These are phyloP conservation scores for Fusarium newnesense DNA, from an alignment of 2,329 filamentous ascomycete genomes.

Conservation along the genomic window DNA sequence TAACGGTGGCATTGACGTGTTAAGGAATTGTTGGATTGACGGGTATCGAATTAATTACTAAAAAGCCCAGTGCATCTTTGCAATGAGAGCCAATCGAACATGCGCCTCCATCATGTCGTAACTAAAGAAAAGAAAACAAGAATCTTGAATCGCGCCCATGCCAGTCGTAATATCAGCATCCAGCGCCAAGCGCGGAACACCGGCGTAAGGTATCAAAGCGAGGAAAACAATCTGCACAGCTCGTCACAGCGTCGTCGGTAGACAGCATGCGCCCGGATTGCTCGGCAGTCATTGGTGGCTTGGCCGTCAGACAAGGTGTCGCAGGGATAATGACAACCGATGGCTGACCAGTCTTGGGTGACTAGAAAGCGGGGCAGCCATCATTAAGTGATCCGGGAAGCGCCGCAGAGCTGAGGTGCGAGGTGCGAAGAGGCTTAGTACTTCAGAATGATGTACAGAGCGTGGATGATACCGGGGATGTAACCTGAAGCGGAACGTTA, in stretches of 20 bases:
- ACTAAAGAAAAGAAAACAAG: constrained; percentile 35
- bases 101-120: constrained; percentile 34
- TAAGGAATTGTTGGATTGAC: constrained; percentile 42
- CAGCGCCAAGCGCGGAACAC: constrained; percentile 28
- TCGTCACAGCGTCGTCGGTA: constrained; percentile 16
- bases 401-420: constrained; percentile 20
- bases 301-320: constrained; percentile 26
- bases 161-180: constrained; percentile 36
- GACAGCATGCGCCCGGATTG: constrained; percentile 24
- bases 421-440: constrained; percentile 65
- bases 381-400: constrained; percentile 19
- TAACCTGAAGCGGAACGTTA: constrained; percentile 53
- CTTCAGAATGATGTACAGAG: constrained; percentile 92
- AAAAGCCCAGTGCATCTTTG: constrained; percentile 42
- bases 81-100: constrained; percentile 42
- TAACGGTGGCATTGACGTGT: neutral
- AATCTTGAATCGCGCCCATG: constrained; percentile 17
- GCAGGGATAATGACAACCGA: constrained; percentile 20
- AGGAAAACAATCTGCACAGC: constrained; percentile 22
- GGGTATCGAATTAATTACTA: constrained; percentile 46
- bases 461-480: constrained; percentile 90
- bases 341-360: constrained; percentile 16
- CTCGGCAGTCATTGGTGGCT: constrained; percentile 35
- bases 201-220: constrained; percentile 34
- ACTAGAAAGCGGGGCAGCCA: constrained; percentile 28